Evolutionary conservation across 2,329 filamentous ascomycete genomes (phyloP), one percentile per base, ranked within the genome.

Genomic region (Penicillium sp.): DNA sequence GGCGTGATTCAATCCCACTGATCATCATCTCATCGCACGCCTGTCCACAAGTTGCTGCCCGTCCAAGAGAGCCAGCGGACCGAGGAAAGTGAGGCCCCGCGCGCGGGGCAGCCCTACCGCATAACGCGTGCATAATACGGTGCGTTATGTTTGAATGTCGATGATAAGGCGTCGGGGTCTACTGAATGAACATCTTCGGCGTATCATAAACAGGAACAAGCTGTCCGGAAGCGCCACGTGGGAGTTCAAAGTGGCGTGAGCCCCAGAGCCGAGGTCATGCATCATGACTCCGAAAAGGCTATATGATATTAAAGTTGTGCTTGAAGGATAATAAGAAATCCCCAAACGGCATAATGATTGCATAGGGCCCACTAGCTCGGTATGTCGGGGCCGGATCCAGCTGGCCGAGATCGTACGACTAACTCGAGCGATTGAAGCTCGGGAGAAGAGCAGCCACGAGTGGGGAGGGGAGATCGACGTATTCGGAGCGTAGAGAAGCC

Each of bases 391-490:
- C 52, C 52, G 58, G 58, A 49, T 10, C 39, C 33, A 20, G 10
- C 9, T n/a, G 31, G 16, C 51, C 50, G 55, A 50, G 13, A 46
- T 60, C 55, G 50, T 60, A 60, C 44, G 57, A 61, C 35, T 9
- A 5, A 10, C 25, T 39, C 22, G 41, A 14, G 14, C 20, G 16
- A 39, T 46, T 14, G 16, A 48, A 43, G 39, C 44, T 50, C 46
- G 49, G 55, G 25, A 48, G n/a, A 54, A 41, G 14, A 28, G 40
- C 25, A 35, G 30, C 7, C 20, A 22, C 4, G 20, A 22, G 18
- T 8, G 6, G 42, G 20, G 47, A 28, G 51, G 44, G 44, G 38
- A 43, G 49, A 57, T 57, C 52, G 48, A 22, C 42, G 10, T 18
- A 4, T 28, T 42, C 35, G 45, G 50, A 39, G 41, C 13, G 46